These are phyloP conservation scores for Pestalotiopsis sp. DNA, from an alignment of 2,329 filamentous ascomycete species.

Conservation along the genomic window DNA sequence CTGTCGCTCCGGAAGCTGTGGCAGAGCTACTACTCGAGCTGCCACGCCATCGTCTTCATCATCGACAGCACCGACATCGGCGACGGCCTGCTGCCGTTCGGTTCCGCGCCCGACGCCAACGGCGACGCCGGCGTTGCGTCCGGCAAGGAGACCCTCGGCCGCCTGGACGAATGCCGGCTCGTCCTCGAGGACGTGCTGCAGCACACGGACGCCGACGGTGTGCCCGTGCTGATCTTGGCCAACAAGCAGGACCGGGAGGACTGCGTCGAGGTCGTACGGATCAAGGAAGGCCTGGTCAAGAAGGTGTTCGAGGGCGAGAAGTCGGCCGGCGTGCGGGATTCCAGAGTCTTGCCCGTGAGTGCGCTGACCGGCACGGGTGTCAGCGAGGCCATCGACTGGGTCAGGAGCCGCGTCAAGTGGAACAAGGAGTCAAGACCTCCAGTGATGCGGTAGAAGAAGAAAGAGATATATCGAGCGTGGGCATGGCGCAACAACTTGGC, in stretches of 20 bases:
- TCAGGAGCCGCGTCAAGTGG: slow-evolving; percentile 90
- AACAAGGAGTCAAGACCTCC: slow-evolving; percentile 93
- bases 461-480: neutral
- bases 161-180: slow-evolving; percentile 84
- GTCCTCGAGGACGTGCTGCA: slow-evolving; percentile 90
- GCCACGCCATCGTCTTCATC: slow-evolving; percentile 97
- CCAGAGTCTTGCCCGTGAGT: slow-evolving; percentile 85
- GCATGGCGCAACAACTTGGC: neutral
- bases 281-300: slow-evolving; percentile 95
- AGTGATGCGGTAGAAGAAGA: slow-evolving; percentile 71
- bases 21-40: slow-evolving; percentile 93
- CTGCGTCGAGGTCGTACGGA: slow-evolving; percentile 94
- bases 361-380: slow-evolving; percentile 89
- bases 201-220: slow-evolving; percentile 84
- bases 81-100: slow-evolving; percentile 67
- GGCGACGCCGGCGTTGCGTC: slow-evolving; percentile 41
- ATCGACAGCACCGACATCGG: slow-evolving; percentile 95
- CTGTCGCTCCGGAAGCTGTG: slow-evolving; percentile 85
- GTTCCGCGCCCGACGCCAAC: slow-evolving; percentile 29
- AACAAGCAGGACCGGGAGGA: slow-evolving; percentile 99
- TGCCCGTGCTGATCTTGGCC: slow-evolving; percentile 88
- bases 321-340: slow-evolving; percentile 83
- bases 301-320: slow-evolving; percentile 96
- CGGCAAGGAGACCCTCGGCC: slow-evolving; percentile 47
- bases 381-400: slow-evolving; percentile 94